A percentile compares a stretch with the other conserved stretches of the same genome.
These are phyloP conservation scores for Globisporangium middletonii DNA, from an alignment of 352 stramenopile species.

Conservation along the genomic window DNA sequence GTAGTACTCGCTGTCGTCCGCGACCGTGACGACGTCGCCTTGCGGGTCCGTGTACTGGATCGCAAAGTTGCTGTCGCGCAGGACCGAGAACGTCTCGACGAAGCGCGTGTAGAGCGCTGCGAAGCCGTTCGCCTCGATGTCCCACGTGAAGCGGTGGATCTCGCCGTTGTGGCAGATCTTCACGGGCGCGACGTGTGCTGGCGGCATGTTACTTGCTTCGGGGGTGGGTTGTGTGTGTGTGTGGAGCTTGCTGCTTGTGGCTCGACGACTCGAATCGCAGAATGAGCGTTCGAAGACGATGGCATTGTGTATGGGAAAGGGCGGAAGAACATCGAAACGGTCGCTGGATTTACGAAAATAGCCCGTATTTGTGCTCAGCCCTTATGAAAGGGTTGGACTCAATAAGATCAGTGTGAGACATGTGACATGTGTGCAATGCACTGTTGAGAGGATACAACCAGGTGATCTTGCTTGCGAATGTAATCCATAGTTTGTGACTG, in stretches of 20 bases:
- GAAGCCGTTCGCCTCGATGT: constrained; percentile 48
- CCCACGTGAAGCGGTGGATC: constrained; percentile 71
- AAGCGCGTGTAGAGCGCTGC: constrained; percentile 49
- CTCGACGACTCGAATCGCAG: neutral
- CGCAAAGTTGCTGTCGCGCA: constrained; percentile 42
- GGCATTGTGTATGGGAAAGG: neutral
- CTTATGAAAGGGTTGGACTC: constrained; percentile 11
- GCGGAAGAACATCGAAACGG: constrained; percentile 6
- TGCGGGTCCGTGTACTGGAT: constrained; percentile 83
- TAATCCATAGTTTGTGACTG: no score
- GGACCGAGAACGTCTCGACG: constrained; percentile 38
- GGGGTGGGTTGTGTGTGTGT: constrained; percentile 1
- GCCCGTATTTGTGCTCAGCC: neutral
- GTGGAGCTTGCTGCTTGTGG: neutral
- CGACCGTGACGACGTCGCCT: constrained; percentile 66
- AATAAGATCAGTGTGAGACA: neutral
- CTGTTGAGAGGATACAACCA: no score
- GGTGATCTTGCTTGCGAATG: no score
- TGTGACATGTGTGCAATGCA: no score
- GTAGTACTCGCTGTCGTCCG: constrained; percentile 58
- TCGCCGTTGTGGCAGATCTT: constrained; percentile 84
- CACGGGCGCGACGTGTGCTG: constrained; percentile 45
- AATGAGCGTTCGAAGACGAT: neutral
- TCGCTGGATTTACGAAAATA: neutral
- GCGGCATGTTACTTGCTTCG: constrained; percentile 4